Evolutionary conservation across 192 early-diverging fungal genomes (phyloP).

Genomic region (Pilaira anomala): DNA sequence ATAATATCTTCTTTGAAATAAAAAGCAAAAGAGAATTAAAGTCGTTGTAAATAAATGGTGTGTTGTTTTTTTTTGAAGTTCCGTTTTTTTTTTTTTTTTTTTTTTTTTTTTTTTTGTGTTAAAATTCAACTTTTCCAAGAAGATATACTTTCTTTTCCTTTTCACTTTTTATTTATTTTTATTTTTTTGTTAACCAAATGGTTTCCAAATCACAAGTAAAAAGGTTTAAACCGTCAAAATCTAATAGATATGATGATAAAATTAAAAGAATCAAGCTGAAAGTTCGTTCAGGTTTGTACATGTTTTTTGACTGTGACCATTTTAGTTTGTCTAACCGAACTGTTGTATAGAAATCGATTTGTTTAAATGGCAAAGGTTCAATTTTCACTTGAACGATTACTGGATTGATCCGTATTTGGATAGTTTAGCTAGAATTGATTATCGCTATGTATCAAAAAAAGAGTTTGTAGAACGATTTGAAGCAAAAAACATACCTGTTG

Average conservation of each 20-base stretch:
- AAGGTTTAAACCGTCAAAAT: constrained; percentile 8
- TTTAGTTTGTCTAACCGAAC: too few species aligned
- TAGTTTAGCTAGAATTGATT: constrained; percentile 53
- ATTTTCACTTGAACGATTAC: constrained; percentile 49
- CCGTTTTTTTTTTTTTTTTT: too few species aligned
- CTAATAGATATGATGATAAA: constrained; percentile 17
- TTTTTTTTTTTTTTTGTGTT: too few species aligned
- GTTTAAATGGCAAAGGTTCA: constrained; percentile 56
- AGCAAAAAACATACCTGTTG: constrained; percentile 51
- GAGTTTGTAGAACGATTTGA: constrained; percentile 62
- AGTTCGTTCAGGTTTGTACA: constrained; percentile 3
- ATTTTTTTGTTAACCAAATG: too few species aligned
- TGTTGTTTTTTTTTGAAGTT: too few species aligned
- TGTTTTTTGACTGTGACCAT: too few species aligned
- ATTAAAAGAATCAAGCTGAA: constrained; percentile 10
- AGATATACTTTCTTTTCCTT: too few species aligned
- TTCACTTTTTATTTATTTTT: too few species aligned
- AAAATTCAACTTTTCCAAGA: too few species aligned
- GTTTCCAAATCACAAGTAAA: too few species aligned
- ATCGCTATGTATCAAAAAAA: constrained; percentile 46
- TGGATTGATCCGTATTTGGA: constrained; percentile 46
- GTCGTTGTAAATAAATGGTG: too few species aligned
- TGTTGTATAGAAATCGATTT: constrained; percentile 53
- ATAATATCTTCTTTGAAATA: neutral
- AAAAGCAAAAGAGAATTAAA: neutral